These are phyloP conservation scores for Aspergillus panamensis DNA, from an alignment of 495 filamentous ascomycete species.

Conservation along the genomic window DNA sequence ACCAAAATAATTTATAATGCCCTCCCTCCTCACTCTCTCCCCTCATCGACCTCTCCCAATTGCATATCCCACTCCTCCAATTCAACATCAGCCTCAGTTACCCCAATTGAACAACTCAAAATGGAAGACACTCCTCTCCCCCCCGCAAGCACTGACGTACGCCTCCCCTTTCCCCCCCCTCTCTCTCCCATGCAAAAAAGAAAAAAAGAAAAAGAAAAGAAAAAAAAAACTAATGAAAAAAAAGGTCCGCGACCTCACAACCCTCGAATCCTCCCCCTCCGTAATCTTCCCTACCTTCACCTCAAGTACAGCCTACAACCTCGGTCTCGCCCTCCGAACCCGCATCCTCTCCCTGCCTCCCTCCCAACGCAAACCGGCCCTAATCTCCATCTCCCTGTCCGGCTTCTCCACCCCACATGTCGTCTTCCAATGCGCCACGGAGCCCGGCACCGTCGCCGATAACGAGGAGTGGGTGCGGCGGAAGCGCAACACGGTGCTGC, in stretches of 20 bases:
- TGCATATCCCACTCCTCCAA: too few species aligned
- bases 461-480: conserved; percentile 59
- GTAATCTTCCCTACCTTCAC: conserved; percentile 63
- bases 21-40: background rate
- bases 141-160: conserved; percentile 38
- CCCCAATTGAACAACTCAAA: conserved; percentile 10
- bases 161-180: conserved; percentile 2
- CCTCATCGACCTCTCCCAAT: too few species aligned
- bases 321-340: conserved; percentile 60
- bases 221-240: conserved; percentile 12
- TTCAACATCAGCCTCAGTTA: background rate
- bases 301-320: conserved; percentile 58
- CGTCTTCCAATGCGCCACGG: conserved; percentile 57
- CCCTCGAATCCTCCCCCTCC: conserved; percentile 45
- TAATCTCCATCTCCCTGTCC: conserved; percentile 64
- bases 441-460: conserved; percentile 57
- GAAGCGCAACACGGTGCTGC: conserved; percentile 65
- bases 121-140: conserved; percentile 34
- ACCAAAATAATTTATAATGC: too few species aligned
- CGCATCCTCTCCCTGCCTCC: conserved; percentile 54
- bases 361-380: conserved; percentile 46
- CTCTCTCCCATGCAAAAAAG: background rate
- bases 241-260: conserved; percentile 48
- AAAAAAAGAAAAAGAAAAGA: too few species aligned
- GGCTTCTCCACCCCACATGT: conserved; percentile 47